Base-by-base conservation (phyloP, 176 grass and related monocot species). In the Puccinellia tenuiflora region DNA sequence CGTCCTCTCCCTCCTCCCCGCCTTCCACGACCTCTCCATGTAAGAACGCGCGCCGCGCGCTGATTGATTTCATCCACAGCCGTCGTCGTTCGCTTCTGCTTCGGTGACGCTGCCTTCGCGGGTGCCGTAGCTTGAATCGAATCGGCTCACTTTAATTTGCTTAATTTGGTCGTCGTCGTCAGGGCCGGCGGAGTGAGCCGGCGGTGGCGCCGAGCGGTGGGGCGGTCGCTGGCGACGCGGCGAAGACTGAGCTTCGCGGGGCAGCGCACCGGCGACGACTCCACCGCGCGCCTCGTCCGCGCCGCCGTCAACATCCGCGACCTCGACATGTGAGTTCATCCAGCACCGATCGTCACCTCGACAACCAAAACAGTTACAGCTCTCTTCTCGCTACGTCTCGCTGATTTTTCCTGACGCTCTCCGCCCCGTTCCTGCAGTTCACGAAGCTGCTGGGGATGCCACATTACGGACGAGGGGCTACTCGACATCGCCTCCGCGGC, bases 371-470 rank as follows among this genome's bases (percentile, higher is more conserved):
- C 70, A 73, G 0, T 4, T 48, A 9, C 68, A 26, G 12, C 4
- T 73, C 39, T n/a, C n/a, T n/a, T n/a, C n/a, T n/a, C n/a, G n/a
- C n/a, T n/a, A n/a, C n/a, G n/a, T n/a, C n/a, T 7, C 7, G 0
- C 12, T 31, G 18, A 43, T 77, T 25, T 18, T 20, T 47, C 24
- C 66, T 90, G 70, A 83, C 73, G 47, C 31, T 68, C 81, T 81
- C 50, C 75, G 24, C 30, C n/a, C 86, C 64, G 28, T 83, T 85
- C 80, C 87, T 88, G 77, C 79, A 98, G 95, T 81, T 94, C 92
- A 77, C 86, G 90, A 81, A 94, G 95, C 84, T 98, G 92, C 70
- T 94, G 92, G 92, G 92, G 88, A 12, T 94, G 90, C 83, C 88
- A 90, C 51, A 93, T 98, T 25, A 94, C 88, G 37, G 95, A 94